Evolutionary conservation across 768 basidiomycete genomes (phyloP), one percentile per base, ranked within the genome.

Genomic region (Plicaturopsis crispa): DNA sequence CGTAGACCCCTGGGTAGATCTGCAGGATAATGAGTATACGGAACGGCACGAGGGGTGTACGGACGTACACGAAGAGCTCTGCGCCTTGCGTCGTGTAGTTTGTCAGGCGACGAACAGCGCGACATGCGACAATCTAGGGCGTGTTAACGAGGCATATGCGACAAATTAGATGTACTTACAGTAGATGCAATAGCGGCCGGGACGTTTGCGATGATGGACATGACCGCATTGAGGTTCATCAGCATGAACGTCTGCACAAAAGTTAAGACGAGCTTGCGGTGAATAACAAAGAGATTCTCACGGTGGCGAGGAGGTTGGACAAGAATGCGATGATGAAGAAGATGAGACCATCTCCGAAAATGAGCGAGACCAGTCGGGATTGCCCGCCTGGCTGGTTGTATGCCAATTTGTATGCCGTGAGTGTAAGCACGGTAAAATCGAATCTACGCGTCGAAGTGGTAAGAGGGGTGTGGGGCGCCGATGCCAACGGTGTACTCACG

Each of bases 271-370:
- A 40, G 41, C 19, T 47, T 38, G 33, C 6, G 16, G 7, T 13
- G 1, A 17, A 16, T 4, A 12, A 35, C 10, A 22, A 31, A 28
- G 30, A 30, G 19, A 31, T 35, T 35, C 56, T 46, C 33, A 67
- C 65, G 5, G 71, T 72, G 10, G 73, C 80, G 28, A 82, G 50
- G 46, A 80, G 48, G 57, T 84, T 84, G 14, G 78, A 68, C 51
- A 82, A 49, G 61, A 84, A 84, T 22, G 84, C 84, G 35, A 87
- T 70, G 44, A 87, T 57, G 61, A 87, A 87, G 59, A 72, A 87
- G 39, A 83, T 74, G 7, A 88, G 57, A 16, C 84, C 83, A 41
- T 86, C 82, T 11, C 69, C 59, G 53, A 84, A 85, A 21, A 87
- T 75, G 62, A 85, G 64, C 21, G 68, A 66, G 16, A 75, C 66